phyloP scores from a whole-genome alignment of 805 yeast genomes.

The Clavispora fructus region DNA sequence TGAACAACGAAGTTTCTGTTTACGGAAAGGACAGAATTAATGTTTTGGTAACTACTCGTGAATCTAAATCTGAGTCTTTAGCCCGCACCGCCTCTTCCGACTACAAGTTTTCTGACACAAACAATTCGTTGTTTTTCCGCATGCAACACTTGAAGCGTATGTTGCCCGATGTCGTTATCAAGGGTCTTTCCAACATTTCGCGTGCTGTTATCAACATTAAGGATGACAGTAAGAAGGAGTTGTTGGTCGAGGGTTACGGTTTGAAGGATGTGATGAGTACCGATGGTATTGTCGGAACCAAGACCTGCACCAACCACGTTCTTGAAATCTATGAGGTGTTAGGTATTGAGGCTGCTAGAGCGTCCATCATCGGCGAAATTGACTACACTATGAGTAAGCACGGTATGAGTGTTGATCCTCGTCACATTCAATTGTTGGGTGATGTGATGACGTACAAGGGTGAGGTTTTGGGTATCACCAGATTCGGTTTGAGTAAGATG shows the following conservation, averaged over 20 bases:
- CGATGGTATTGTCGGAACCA: slow-evolving; percentile 88
- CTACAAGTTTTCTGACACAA: slow-evolving; percentile 26
- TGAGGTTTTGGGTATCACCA: slow-evolving; percentile 94
- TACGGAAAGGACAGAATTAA: slow-evolving; percentile 62
- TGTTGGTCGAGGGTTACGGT: slow-evolving; percentile 97
- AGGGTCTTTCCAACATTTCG: slow-evolving; percentile 85
- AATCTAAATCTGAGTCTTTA: slow-evolving; percentile 32
- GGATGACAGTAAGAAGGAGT: slow-evolving; percentile 80
- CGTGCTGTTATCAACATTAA: slow-evolving; percentile 95
- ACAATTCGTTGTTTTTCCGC: slow-evolving; percentile 67
- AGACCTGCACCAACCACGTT: slow-evolving; percentile 87
- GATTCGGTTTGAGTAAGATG: slow-evolving; percentile 98
- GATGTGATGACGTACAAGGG: slow-evolving; percentile 99
- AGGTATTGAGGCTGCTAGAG: slow-evolving; percentile 97
- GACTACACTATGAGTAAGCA: slow-evolving; percentile 98
- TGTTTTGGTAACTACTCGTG: slow-evolving; percentile 48
- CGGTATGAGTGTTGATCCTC: slow-evolving; percentile 99
- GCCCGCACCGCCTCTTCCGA: slow-evolving; percentile 31
- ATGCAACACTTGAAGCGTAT: slow-evolving; percentile 86
- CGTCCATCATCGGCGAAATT: slow-evolving; percentile 88
- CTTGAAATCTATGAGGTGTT: slow-evolving; percentile 82
- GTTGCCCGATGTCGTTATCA: slow-evolving; percentile 82
- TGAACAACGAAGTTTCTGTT: slow-evolving; percentile 64
- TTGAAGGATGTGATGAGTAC: slow-evolving; percentile 94
- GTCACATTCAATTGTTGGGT: slow-evolving; percentile 95